Base-by-base conservation (phyloP, 352 stramenopile species). In the Thraustotheca clavata region DNA sequence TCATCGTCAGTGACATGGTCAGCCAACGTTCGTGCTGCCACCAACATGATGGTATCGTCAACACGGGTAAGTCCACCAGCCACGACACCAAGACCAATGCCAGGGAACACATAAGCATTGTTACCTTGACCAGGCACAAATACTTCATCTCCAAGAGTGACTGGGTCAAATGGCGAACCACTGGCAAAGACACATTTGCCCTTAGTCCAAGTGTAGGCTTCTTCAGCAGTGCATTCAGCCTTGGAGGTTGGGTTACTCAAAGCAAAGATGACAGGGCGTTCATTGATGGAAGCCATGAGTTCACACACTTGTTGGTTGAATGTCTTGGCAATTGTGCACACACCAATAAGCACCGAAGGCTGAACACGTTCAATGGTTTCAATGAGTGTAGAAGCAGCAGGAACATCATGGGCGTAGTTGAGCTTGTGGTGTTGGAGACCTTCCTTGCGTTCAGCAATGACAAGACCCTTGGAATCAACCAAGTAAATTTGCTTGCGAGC, bases 81-180 rank as follows among this genome's bases (percentile, higher is more conserved):
- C n/a, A 97, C 88, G 22, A 92, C 93, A 36, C 90, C 95, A 4
- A 99, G 80, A 24, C 93, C 96, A 59, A 99, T 80, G 49, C 94
- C 96, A 22, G 96, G 95, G 80, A 99, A 99, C 67, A 99, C 90
- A 76, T 98, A 99, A 72, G 95, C 91, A 76, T 98, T 98, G 81
- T 98, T 98, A 71, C 87, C 84, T 71, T 97, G 90, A 39, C 85
- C 83, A 29, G 89, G 90, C 47, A 91, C 75, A 59, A 77, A 91
- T 18, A 71, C 86, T 68, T 89, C 79, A 54, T 87, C 93, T 65
- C 96, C 86, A 59, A 96, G 78, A 68, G 86, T 70, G 6, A 98
- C 90, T 5, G 93, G 88, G 73, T 97, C 90, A 77, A 99, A 99
- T 18, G 96, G 95, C 39, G 82, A 96, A 43, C 96, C 96, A 59